Evolutionary conservation across 139 green algal genomes (phyloP).

Genomic region (Deuterostichococcus epilithicus): DNA sequence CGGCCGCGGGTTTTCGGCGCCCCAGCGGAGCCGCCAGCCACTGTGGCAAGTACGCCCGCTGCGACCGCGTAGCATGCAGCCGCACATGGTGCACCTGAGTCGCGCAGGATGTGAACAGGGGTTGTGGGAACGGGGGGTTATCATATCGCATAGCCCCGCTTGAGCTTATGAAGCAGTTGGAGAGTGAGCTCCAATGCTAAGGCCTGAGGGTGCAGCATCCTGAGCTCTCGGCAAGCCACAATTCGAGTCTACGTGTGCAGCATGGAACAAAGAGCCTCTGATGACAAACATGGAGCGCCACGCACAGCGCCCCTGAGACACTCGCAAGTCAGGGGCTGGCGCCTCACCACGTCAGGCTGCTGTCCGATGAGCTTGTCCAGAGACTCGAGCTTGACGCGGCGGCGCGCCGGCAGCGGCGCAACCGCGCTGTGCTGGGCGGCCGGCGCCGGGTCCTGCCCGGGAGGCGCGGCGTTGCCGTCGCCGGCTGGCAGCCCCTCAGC

Average conservation of each 20-base stretch:
- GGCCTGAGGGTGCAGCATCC: no score
- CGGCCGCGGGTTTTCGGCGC: not conserved
- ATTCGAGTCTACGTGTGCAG: no score
- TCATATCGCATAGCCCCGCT: no score
- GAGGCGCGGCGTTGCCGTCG: not conserved
- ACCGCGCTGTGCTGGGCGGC: not conserved
- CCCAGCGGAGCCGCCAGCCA: conserved; percentile 15
- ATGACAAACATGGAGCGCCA: no score
- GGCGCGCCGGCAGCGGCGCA: not conserved
- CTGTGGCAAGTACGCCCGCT: conserved; percentile 11
- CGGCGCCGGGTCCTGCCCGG: not conserved
- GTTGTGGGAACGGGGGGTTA: no score
- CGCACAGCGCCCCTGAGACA: no score
- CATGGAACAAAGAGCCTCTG: no score
- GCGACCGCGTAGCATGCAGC: conserved; percentile 3
- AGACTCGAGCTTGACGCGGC: conserved; percentile 27
- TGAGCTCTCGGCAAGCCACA: no score
- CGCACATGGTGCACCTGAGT: conserved; percentile 9
- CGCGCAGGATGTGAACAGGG: no score
- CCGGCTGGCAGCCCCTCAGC: no score
- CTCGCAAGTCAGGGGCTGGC: not conserved
- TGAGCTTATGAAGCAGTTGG: no score
- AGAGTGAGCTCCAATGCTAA: no score
- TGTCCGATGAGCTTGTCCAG: conserved; percentile 31
- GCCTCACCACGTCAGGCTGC: conserved; percentile 6